Evolutionary conservation across 2,329 filamentous ascomycete genomes (phyloP), one percentile per base, ranked within the genome.

Genomic region (Thielaviopsis ethacetica): DNA sequence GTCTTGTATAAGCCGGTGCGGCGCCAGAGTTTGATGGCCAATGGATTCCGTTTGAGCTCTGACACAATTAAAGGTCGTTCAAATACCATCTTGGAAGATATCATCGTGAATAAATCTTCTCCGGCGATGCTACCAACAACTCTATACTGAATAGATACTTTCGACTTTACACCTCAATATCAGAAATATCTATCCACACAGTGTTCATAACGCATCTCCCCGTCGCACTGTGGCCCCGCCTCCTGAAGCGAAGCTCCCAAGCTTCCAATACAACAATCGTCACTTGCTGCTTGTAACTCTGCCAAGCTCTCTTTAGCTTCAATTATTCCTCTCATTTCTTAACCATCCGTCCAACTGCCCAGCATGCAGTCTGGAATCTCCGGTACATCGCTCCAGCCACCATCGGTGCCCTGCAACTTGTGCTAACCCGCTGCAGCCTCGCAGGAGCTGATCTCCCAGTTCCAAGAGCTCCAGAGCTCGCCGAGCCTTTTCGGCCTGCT

Each of bases 331-430:
- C 34, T 50, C 24, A 30, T 27, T 51, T 50, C 26, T 30, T 15
- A 24, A 5, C 6, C 38, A 49, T 34, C 30, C 30, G 30, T 34
- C n/a, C 17, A 7, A 24, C 30, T 17, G 44, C 58, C 30, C 53
- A 69, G 62, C 57, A 89, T 89, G 86, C 85, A 90, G 75, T 89
- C 86, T 41, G 85, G 86, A 71, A 89, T 89, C 65, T 81, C 84
- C 71, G 85, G 85, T 85, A 75, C 56, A 67, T 54, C 30, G 3
- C 54, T 24, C 58, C 38, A n/a, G n/a, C n/a, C n/a, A 21, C 38
- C 12, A 17, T 55, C 30, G 59, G 50, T 50, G 54, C 19, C 41
- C 19, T 22, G 34, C 7, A 24, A 5, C 30, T 19, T 13, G 27
- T 47, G 19, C 2, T 47, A 13, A 38, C n/a, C 38, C 61, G 30